Percentiles rank a stretch among this genome's conserved stretches.
Conservation (phyloP, 352 stramenopile species). For the Phytopythium delawarense region DNA sequence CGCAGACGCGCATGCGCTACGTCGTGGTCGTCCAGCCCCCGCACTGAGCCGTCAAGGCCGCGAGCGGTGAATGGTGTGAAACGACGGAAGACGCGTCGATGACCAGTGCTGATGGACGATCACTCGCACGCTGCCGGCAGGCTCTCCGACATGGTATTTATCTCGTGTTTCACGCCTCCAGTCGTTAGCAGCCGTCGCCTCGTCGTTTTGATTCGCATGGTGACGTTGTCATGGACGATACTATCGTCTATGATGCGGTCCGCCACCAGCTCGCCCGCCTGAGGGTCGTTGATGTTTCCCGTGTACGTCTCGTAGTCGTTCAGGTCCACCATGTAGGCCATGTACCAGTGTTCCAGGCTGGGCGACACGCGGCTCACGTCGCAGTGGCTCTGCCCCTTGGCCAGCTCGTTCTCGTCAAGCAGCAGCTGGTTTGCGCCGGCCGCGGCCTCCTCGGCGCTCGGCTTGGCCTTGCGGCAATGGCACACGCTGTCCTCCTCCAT, state of each 20-base stretch:
- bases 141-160: too few relatives aligned
- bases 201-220: background rate
- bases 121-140: too few relatives aligned
- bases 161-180: too few relatives aligned
- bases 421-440: constrained; percentile 85
- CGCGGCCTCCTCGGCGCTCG: constrained; percentile 27
- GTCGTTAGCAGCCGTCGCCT: too few relatives aligned
- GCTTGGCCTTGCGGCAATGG: constrained; percentile 74
- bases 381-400: constrained; percentile 81
- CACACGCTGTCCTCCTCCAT: constrained; percentile 81
- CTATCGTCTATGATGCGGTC: too few relatives aligned
- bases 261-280: constrained; percentile 27
- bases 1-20: constrained; percentile 60
- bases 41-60: background rate
- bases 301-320: constrained; percentile 94
- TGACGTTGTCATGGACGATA: background rate
- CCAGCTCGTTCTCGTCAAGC: constrained; percentile 93
- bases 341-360: constrained; percentile 88
- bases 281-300: constrained; percentile 85
- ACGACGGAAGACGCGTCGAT: too few relatives aligned
- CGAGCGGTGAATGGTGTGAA: too few relatives aligned
- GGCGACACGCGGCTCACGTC: constrained; percentile 69
- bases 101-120: too few relatives aligned
- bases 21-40: constrained; percentile 3
- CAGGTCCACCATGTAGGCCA: constrained; percentile 95